phyloP scores from a whole-genome alignment of 1,284 basidiomycete species.

The Cerioporus squamosus region DNA sequence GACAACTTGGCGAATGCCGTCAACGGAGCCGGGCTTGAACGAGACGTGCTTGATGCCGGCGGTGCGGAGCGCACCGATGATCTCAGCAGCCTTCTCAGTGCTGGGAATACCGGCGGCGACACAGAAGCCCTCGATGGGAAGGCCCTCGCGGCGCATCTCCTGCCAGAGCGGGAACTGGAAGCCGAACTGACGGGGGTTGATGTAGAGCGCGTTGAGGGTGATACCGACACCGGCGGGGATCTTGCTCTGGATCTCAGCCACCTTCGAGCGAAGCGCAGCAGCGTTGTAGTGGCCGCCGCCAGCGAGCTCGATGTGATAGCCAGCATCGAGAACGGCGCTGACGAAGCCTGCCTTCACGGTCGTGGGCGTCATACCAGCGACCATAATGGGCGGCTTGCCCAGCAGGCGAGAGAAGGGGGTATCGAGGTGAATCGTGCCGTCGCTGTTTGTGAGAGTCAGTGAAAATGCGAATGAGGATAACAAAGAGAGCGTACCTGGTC shows the following conservation, averaged over 20 bases:
- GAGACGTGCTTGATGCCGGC: constrained; percentile 93
- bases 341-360: constrained; percentile 95
- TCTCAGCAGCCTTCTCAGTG: constrained; percentile 84
- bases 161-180: constrained; percentile 99
- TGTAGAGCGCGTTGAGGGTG: constrained; percentile 95
- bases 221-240: constrained; percentile 89
- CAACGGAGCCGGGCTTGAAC: constrained; percentile 97
- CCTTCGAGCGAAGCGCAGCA: constrained; percentile 85
- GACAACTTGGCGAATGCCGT: constrained; percentile 96
- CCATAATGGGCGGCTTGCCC: constrained; percentile 97
- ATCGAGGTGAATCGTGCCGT: constrained; percentile 91
- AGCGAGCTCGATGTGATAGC: constrained; percentile 95
- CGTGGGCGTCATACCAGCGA: constrained; percentile 97
- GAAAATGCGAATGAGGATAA: not conserved
- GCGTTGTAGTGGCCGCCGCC: constrained; percentile 98
- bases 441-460: constrained; percentile 48
- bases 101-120: constrained; percentile 98
- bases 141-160: constrained; percentile 94
- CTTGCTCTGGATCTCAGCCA: constrained; percentile 85
- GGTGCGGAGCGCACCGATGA: constrained; percentile 48
- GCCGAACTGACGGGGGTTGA: constrained; percentile 96
- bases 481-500: constrained; percentile 67
- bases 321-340: constrained; percentile 89
- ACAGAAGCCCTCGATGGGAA: constrained; percentile 97
- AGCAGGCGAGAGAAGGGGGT: constrained; percentile 95